These are phyloP conservation scores for Lycium barbarum DNA, from an alignment of 257 asterid species.

Conservation along the genomic window DNA sequence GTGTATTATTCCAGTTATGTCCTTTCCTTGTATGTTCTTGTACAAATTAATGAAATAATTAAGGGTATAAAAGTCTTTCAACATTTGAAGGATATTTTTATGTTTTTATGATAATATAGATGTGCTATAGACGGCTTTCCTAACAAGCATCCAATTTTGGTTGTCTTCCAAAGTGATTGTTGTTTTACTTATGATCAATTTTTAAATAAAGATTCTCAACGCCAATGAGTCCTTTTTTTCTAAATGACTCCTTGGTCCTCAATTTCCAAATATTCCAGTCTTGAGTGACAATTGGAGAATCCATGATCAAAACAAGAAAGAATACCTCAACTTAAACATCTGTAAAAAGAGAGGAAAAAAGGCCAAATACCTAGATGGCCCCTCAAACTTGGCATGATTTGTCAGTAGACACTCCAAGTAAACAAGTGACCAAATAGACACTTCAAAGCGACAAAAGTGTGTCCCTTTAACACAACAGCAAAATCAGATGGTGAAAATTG, in stretches of 20 bases:
- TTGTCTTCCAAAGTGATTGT: not conserved
- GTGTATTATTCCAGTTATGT: too few species aligned
- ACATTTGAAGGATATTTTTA: too few species aligned
- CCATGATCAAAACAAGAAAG: not conserved
- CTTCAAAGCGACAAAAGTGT: not conserved
- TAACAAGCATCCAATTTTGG: not conserved
- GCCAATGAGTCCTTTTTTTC: not conserved
- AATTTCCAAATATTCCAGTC: slow-evolving; percentile 2
- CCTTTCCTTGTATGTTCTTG: too few species aligned
- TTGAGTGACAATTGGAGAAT: not conserved
- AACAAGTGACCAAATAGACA: not conserved
- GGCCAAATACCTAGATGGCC: not conserved
- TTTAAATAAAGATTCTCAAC: not conserved
- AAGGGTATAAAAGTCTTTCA: too few species aligned
- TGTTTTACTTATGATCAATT: not conserved
- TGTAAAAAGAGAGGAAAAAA: not conserved
- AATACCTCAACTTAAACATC: not conserved
- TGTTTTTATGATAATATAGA: not conserved
- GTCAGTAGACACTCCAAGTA: not conserved
- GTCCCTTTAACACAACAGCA: not conserved
- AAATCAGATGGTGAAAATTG: not conserved
- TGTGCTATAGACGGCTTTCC: not conserved
- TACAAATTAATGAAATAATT: too few species aligned
- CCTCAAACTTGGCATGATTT: not conserved
- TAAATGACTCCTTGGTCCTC: slow-evolving; percentile 5